Base-by-base conservation (phyloP, 1,139 yeast species). In the Saccharomyces pastorianus region DNA sequence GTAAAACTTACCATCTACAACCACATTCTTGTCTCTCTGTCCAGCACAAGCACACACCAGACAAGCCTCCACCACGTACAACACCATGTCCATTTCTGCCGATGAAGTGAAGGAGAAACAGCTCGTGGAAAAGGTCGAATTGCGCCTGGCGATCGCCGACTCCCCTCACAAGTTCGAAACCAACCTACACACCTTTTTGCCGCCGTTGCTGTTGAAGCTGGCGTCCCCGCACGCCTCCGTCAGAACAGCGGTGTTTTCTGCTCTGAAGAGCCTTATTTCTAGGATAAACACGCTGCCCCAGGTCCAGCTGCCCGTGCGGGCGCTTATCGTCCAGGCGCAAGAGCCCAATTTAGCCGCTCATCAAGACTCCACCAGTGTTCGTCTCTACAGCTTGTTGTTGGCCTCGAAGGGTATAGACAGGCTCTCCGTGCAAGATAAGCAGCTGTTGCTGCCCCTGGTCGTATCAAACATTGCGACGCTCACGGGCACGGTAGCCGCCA, bases 201-300 rank as follows among this genome's bases (percentile, higher is more conserved):
- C 90, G 2, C 97, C 99, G 1, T 68, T 91, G 44, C 71, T 93
- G 42, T 73, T 91, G 57, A 93, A 93, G 66, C 76, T 91, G 56
- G 81, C 85, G 4, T 89, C 97, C 42, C 80, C 84, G 2, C 80
- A 86, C 67, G 73, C 76, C 0, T 73, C 79, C n/a, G 96, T 87
- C 0, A 76, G 95, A 56, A 74, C 78, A 48, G 84, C 86, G 51
- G 84, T 91, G 2, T 76, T 85, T 47, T 82, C 82, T 58, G 79
- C 85, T 26, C 76, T 88, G 51, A 84, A 83, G 58, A 84, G 86
- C 64, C 64, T 88, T 20, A 76, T 85, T 52, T 83, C 89, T 0
- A 75, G 96, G 55, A 73, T 88, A 52, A 78, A 80, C 51, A 79
- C 89, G 0, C 75, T 84, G n/a, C 66, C 76, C 51, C 63, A 60